Base-by-base conservation (phyloP, 371 early-diverging fungal species). In the Mortierella sp. region DNA sequence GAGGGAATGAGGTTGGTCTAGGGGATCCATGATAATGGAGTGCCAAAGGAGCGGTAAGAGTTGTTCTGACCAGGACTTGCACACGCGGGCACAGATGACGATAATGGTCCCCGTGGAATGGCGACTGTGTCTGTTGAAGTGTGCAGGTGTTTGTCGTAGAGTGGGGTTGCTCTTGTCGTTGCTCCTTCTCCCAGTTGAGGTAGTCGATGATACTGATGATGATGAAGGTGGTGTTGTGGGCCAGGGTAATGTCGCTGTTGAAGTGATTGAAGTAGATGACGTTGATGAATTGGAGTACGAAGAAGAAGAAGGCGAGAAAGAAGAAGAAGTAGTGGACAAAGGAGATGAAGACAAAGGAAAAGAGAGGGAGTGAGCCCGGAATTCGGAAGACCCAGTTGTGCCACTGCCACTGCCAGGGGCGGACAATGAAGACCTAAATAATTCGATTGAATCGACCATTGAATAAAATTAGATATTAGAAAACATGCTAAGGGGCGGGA, bases 11-110 rank as follows among this genome's bases (percentile, higher is more conserved):
- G 50, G 42, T 24, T 28, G 38, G 24, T 58, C 70, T n/a, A 58
- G 44, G 47, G 45, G 58, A 55, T 79, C 44, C 73, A 79, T 47
- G 8, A 57, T 34, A 38, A 70, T 71, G 8, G 79, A 58, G 47
- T 74, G 79, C 75, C 75, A 75, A 28, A 79, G 75, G 16, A 79
- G 31, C 2, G 75, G 80, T 4, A 75, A 44, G 10, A 75, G 63
- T 71, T 75, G 80, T 48, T 74, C 72, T 9, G 75, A 79, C 71
- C 75, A 79, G 47, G 47, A 74, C 45, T 48, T 52, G 60, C 75
- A 75, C 71, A 79, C 80, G 8, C 58, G 75, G 11, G 75, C 80
- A 26, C 80, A 75, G 58, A 28, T 44, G 11, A 75, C 75, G 1
- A 75, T 74, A 0, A 34, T 75, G 3, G 55, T 54, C n/a, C 72